Base-by-base conservation (phyloP, 495 filamentous ascomycete genomes). In the Parmelia sp. region DNA sequence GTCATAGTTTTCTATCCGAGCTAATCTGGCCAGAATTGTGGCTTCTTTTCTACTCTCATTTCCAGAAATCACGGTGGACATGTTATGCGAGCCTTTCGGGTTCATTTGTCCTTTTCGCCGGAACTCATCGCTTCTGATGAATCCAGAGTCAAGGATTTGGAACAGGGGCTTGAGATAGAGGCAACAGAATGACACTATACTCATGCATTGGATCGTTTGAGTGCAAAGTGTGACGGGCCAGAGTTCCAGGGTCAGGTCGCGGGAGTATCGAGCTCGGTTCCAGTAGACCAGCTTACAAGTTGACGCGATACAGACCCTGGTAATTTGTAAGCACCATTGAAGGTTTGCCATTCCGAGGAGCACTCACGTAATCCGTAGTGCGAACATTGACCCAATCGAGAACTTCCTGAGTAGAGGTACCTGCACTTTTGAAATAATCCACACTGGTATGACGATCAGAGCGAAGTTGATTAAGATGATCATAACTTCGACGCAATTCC, bases 381-480 rank as follows among this genome's bases (percentile, higher is more conserved):
- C 68, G 58, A 80, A 79, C 11, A 76, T 69, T 31, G 69, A 61
- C 6, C 70, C 61, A 11, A 78, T 66, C 33, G 68, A 65, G 0
- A 65, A 67, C 60, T 73, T 78, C 25, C 72, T 74, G 40, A 65
- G 59, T n/a, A 70, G 57, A 33, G 71, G 65, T 11, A 74, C 74
- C 39, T 77, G 74, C 56, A 80, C 64, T 4, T 69, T 69, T 31
- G 61, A 68, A 42, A 82, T 73, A 4, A 81, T 74, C 10, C 72
- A 47, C 9, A 74, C 60, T 1, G 79, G 76, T 45, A 78, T 69
- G 14, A 66, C 63, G 7, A 80, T 71, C 35, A 82, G 70, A 1
- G 70, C 76, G 21, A 44, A 63, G 47, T 82, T 78, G 4, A 74
- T 75, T n/a, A 81, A 21, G 31, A 81, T 74, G 40, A 79, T 81